These are phyloP conservation scores for Trematosphaeria pertusa DNA, from an alignment of 2,329 filamentous ascomycete genomes.

Conservation along the genomic window DNA sequence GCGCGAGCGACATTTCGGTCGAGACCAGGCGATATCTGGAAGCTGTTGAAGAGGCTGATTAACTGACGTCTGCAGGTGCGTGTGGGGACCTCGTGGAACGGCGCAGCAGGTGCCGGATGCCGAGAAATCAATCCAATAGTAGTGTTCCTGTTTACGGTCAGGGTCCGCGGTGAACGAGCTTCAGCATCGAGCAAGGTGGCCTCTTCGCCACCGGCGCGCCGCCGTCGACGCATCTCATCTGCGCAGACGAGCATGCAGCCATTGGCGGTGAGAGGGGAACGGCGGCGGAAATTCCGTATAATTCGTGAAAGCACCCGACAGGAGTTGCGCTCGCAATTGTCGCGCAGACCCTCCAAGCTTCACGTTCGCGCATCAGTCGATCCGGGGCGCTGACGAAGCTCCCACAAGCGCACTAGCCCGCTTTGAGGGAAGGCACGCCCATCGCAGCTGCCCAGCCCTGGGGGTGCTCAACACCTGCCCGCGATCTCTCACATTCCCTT, in stretches of 20 bases:
- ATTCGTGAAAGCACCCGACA: background rate
- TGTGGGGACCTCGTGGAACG: background rate
- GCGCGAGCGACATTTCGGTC: background rate
- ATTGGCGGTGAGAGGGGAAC: background rate
- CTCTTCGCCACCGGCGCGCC: constrained; percentile 10
- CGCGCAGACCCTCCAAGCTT: background rate
- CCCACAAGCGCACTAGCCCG: constrained; percentile 6
- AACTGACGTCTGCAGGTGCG: background rate
- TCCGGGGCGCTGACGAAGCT: constrained; percentile 7
- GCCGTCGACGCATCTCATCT: constrained; percentile 4
- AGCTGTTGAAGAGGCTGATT: background rate
- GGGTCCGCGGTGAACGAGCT: constrained; percentile 15
- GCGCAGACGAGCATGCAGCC: constrained; percentile 5
- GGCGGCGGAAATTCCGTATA: background rate
- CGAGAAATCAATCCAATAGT: background rate
- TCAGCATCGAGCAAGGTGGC: constrained; percentile 22
- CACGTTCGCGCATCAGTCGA: constrained; percentile 5
- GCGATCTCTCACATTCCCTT: constrained; percentile 16
- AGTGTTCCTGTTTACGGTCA: background rate
- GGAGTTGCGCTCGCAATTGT: background rate
- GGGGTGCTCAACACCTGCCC: constrained; percentile 23
- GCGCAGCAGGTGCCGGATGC: background rate
- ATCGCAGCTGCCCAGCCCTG: constrained; percentile 7
- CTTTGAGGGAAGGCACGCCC: constrained; percentile 9
- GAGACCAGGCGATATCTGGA: too few species aligned